Percentiles rank a stretch among this genome's conserved stretches.
phyloP scores from a whole-genome alignment of 2,329 filamentous ascomycete genomes.

The Fusarium sp. region DNA sequence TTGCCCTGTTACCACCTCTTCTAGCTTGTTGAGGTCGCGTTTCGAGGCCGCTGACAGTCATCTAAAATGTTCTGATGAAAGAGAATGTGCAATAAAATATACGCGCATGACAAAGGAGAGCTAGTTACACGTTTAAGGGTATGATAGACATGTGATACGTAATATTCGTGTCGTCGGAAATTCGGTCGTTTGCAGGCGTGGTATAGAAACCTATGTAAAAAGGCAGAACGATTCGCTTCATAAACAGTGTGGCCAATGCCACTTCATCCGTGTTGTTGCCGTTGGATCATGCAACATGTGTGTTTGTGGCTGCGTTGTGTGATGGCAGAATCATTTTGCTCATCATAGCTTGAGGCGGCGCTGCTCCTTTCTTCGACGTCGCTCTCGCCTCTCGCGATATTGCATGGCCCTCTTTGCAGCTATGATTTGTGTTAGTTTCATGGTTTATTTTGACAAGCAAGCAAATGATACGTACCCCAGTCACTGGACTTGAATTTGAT shows the following conservation, averaged over 20 bases:
- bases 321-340: constrained; percentile 17
- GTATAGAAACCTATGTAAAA: constrained; percentile 7
- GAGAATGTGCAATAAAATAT: constrained; percentile 4
- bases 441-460: not conserved
- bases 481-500: constrained; percentile 53
- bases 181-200: constrained; percentile 34
- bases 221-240: constrained; percentile 20
- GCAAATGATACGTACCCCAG: constrained; percentile 54
- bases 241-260: constrained; percentile 20
- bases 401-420: constrained; percentile 52
- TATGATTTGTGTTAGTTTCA: constrained; percentile 41
- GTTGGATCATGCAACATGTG: not conserved
- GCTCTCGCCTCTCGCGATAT: constrained; percentile 53
- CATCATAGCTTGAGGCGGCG: constrained; percentile 52
- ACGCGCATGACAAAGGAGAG: constrained; percentile 28
- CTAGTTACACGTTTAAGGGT: constrained; percentile 33
- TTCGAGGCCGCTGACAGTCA: constrained; percentile 13
- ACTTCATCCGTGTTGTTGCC: constrained; percentile 6
- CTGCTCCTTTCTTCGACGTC: constrained; percentile 54
- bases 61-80: constrained; percentile 11
- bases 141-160: constrained; percentile 41
- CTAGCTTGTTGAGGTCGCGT: not conserved
- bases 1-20: not conserved
- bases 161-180: constrained; percentile 42
- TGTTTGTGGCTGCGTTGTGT: constrained; percentile 1